Evolutionary conservation across 306 rosid species (phyloP).

Genomic region (Quercus engelmannii): DNA sequence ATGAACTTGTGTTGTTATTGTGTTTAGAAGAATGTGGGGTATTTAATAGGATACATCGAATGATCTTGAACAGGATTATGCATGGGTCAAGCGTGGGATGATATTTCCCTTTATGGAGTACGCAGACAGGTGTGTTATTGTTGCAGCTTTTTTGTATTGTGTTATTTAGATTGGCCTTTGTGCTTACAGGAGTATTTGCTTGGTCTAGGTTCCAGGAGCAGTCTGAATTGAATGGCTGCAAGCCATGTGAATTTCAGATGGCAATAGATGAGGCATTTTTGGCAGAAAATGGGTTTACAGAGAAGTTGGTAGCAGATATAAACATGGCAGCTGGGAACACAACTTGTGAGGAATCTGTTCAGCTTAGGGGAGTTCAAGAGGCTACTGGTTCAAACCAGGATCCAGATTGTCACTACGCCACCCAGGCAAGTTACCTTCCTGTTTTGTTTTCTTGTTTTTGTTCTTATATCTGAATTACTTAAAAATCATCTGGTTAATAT

Average conservation of each 20-base stretch:
- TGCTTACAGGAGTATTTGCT: slow-evolving; percentile 28
- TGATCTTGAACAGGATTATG: slow-evolving; percentile 83
- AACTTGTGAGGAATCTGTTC: slow-evolving; percentile 54
- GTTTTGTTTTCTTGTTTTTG: slow-evolving; percentile 8
- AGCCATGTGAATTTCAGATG: slow-evolving; percentile 66
- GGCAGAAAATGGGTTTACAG: slow-evolving; percentile 89
- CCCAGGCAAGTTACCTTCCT: slow-evolving; percentile 45
- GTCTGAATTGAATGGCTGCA: slow-evolving; percentile 55
- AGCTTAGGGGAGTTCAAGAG: slow-evolving; percentile 52
- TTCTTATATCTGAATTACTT: slow-evolving; percentile 9
- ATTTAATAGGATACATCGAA: slow-evolving; percentile 29
- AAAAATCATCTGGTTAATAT: slow-evolving; percentile 13
- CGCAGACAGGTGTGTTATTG: slow-evolving; percentile 69
- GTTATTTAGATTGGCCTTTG: slow-evolving; percentile 6
- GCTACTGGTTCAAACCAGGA: slow-evolving; percentile 69
- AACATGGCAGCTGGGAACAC: slow-evolving; percentile 80
- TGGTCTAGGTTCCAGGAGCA: slow-evolving; percentile 86
- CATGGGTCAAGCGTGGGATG: slow-evolving; percentile 90
- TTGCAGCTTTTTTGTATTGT: slow-evolving; percentile 9
- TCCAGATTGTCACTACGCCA: slow-evolving; percentile 45
- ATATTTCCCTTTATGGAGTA: slow-evolving; percentile 87
- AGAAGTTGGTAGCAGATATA: slow-evolving; percentile 89
- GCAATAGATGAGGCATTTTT: slow-evolving; percentile 95
- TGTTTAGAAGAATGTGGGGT: slow-evolving; percentile 15
- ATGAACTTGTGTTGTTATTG: slow-evolving; percentile 6